Evolutionary conservation across 257 asterid species (phyloP), one percentile per base, ranked within the genome.

Genomic region (Scutellaria minor): DNA sequence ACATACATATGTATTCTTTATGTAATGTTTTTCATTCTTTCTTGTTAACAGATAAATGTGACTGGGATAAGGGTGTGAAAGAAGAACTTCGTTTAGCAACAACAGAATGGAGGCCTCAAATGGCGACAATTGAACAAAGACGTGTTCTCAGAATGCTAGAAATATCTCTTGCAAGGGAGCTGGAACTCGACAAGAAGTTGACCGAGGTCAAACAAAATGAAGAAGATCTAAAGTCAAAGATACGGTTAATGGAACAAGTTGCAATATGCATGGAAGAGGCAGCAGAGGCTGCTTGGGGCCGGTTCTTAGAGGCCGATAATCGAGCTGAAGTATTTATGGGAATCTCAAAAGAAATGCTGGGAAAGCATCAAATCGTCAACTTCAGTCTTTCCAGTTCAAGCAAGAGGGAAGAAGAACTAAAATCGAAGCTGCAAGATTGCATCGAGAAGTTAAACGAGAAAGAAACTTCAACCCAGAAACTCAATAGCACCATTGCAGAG

Each of bases 191-290:
- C 78, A 94, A 87, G 89, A 86, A 87, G 83, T 66, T 91, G 60
- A 77, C 72, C 1, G 79, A 80, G 70, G 74, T 74, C 62, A 89
- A 82, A 73, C 96, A 83, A 75, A 91, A 85, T n/a, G 97, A 94
- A 82, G 89, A 94, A 66, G 97, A 91, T 80, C 77, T 88, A 0
- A 88, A 77, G 64, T 51, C 80, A 64, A 94, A 89, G 85, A 83
- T 82, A 9, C 70, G 78, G 9, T 79, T 91, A 63, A 84, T 84
- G 7, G 96, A 89, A 64, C 92, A 89, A 83, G 93, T 94, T 35
- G 90, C 97, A 9, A 64, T 77, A 42, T 72, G 81, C 82, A 89
- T 89, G 97, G 97, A 94, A 80, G 97, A 89, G 88, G 96, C 93
- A 8, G 97, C 97, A 1, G 97, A 91, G 82, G 95, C 81, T 59